Evolutionary conservation across 2,329 filamentous ascomycete genomes (phyloP).

Genomic region (Esteya vermicola): DNA sequence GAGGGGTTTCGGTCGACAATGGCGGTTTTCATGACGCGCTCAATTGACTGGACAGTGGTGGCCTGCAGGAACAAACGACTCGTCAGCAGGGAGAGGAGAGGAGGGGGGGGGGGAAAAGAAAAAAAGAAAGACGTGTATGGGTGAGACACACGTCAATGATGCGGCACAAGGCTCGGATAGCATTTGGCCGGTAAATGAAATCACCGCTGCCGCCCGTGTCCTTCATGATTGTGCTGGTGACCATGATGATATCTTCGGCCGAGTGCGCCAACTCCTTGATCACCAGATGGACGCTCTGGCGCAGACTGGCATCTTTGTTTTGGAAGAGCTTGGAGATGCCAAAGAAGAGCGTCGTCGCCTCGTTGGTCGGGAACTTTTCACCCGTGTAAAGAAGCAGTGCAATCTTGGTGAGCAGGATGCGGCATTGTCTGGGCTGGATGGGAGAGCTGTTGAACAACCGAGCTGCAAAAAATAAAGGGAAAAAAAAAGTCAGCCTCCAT

Average conservation of each 20-base stretch:
- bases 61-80: constrained; percentile 37
- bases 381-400: constrained; percentile 91
- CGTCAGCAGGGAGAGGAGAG: not conserved
- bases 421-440: constrained; percentile 93
- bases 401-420: constrained; percentile 94
- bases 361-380: constrained; percentile 91
- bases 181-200: constrained; percentile 86
- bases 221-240: constrained; percentile 99
- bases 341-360: constrained; percentile 97
- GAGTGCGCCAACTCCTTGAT: constrained; percentile 95
- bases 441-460: constrained; percentile 96
- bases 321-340: constrained; percentile 98
- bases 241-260: constrained; percentile 99
- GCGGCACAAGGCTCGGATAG: constrained; percentile 85
- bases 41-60: constrained; percentile 92
- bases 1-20: constrained; percentile 99
- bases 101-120: no score
- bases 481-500: no score
- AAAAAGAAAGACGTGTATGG: no score
- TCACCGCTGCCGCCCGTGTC: constrained; percentile 93
- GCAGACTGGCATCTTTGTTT: constrained; percentile 95
- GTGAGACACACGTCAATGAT: constrained; percentile 56
- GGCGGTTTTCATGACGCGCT: constrained; percentile 96
- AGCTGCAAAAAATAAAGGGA: constrained; percentile 54
- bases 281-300: constrained; percentile 97